These are phyloP conservation scores for Fusarium metavorans DNA, from an alignment of 2,329 filamentous ascomycete species.

Conservation along the genomic window DNA sequence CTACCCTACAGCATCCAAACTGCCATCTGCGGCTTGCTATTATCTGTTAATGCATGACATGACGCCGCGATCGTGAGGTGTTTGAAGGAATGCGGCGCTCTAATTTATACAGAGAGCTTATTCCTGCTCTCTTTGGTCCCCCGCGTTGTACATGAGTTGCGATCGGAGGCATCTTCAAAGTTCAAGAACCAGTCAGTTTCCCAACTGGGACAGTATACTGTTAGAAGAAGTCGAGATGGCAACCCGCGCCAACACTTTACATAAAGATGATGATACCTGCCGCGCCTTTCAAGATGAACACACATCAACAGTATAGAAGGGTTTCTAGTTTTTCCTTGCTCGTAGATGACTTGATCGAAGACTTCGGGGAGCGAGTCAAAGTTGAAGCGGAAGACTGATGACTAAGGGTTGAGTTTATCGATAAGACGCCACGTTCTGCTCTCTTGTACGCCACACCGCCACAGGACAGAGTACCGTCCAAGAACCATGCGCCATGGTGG, in stretches of 20 bases:
- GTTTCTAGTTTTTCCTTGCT: background rate
- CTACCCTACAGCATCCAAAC: background rate
- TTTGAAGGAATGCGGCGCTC: background rate
- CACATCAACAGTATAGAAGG: background rate
- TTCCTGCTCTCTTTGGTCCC: background rate
- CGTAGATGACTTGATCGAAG: background rate
- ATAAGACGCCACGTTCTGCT: background rate
- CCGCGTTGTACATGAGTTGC: no score
- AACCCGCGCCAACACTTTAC: background rate
- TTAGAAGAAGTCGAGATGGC: background rate
- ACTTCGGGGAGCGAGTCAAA: background rate
- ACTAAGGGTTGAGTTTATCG: background rate
- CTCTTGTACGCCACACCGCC: background rate
- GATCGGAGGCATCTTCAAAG: no score
- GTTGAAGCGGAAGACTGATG: background rate
- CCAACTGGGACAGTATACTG: no score
- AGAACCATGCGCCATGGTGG: background rate
- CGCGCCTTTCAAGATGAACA: background rate
- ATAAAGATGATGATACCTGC: background rate
- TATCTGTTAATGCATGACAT: background rate
- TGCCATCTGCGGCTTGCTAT: background rate
- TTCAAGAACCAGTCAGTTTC: no score
- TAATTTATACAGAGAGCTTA: background rate
- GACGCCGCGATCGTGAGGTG: background rate
- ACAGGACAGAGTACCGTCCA: background rate